Percentiles rank a stretch among this genome's conserved stretches.
phyloP scores from a whole-genome alignment of 2,329 filamentous ascomycete species.

The Ophiostoma australiae region DNA sequence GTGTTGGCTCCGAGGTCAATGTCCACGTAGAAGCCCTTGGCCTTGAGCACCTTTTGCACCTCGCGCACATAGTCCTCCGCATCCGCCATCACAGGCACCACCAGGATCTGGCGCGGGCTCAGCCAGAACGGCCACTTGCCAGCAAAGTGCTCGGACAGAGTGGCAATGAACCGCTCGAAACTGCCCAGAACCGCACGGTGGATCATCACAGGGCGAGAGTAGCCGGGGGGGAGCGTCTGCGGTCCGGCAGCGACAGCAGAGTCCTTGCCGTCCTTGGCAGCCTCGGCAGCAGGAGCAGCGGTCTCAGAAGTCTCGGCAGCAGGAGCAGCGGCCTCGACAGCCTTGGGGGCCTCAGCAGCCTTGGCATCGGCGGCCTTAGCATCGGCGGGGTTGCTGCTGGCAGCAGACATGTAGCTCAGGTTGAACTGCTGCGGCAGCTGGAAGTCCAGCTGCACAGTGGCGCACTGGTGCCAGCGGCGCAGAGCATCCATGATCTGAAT shows the following conservation, averaged over 20 bases:
- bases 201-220: constrained; percentile 78
- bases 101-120: constrained; percentile 72
- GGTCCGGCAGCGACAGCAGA: constrained; percentile 30
- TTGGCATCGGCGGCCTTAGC: constrained; percentile 11
- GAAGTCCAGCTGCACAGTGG: constrained; percentile 93
- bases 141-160: constrained; percentile 77
- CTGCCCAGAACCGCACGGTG: constrained; percentile 77
- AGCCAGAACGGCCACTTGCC: constrained; percentile 91
- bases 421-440: constrained; percentile 43
- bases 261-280: constrained; percentile 36
- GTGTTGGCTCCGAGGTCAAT: constrained; percentile 71
- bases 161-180: constrained; percentile 60
- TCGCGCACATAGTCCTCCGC: constrained; percentile 71
- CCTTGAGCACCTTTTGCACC: constrained; percentile 63
- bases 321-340: constrained; percentile 33
- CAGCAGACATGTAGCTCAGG: constrained; percentile 32
- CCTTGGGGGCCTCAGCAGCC: constrained; percentile 17
- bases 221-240: constrained; percentile 60
- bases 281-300: constrained; percentile 41
- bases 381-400: constrained; percentile 25
- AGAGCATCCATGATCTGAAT: constrained; percentile 89
- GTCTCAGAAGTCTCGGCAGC: constrained; percentile 42
- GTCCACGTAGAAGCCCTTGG: constrained; percentile 64
- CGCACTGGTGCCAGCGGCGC: constrained; percentile 71
- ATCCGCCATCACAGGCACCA: constrained; percentile 70